Evolutionary conservation across 805 yeast species (phyloP).

Genomic region (Starmerella asiatica): DNA sequence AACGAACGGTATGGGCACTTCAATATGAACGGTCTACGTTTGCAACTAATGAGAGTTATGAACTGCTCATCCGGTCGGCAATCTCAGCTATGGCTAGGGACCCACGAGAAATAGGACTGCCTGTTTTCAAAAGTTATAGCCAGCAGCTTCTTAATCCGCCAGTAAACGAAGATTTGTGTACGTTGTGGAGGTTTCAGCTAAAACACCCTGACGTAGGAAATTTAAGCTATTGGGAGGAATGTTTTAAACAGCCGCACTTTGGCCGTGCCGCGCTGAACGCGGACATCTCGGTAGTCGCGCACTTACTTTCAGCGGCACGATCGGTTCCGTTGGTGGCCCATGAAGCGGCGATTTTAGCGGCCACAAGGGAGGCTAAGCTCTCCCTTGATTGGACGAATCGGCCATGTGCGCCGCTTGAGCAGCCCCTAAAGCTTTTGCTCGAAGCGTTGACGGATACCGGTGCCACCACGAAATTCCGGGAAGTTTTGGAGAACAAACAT

Average conservation of each 20-base stretch:
- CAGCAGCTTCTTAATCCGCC: background rate
- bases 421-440: constrained; percentile 3
- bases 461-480: background rate
- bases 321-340: background rate
- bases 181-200: constrained; percentile 8
- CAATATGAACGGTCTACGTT: background rate
- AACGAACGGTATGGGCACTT: background rate
- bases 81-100: background rate
- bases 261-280: background rate
- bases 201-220: background rate
- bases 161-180: background rate
- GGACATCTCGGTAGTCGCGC: background rate
- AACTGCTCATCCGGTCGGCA: background rate
- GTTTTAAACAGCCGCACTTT: background rate
- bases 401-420: background rate
- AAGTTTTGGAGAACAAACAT: background rate
- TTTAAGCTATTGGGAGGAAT: background rate
- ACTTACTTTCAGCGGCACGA: background rate
- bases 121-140: background rate
- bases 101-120: background rate
- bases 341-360: background rate
- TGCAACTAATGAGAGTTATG: background rate
- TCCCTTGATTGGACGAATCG: too few relatives aligned
- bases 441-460: constrained; percentile 6
- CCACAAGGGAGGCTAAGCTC: background rate